Percentiles rank a stretch among this genome's conserved stretches.
phyloP scores from a whole-genome alignment of 495 filamentous ascomycete species.

The Podospora comata region DNA sequence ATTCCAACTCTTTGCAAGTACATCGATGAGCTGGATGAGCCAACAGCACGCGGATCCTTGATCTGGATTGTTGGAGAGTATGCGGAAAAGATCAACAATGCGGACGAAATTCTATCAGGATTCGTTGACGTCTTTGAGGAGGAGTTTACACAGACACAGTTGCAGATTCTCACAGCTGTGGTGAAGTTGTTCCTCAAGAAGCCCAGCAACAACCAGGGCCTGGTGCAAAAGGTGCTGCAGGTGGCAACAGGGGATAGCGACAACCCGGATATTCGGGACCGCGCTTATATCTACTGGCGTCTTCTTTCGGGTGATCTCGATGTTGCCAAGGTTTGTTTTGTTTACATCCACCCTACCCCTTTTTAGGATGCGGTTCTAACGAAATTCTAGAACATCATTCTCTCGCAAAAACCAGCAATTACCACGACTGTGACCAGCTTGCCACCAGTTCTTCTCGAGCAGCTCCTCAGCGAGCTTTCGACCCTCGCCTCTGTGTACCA shows the following conservation, averaged over 20 bases:
- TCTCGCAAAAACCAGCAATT: slow-evolving; percentile 92
- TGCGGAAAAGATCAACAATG: slow-evolving; percentile 97
- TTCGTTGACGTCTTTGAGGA: slow-evolving; percentile 91
- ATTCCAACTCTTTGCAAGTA: slow-evolving; percentile 95
- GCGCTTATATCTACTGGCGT: slow-evolving; percentile 98
- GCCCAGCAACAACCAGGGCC: slow-evolving; percentile 77
- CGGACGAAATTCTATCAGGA: slow-evolving; percentile 86
- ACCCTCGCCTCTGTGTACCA: slow-evolving; percentile 98
- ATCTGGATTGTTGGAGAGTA: slow-evolving; percentile 99
- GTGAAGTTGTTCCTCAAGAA: slow-evolving; percentile 98
- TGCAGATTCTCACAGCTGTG: slow-evolving; percentile 93
- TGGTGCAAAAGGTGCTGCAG: slow-evolving; percentile 92
- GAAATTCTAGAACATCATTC: slow-evolving; percentile 67
- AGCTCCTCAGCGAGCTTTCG: slow-evolving; percentile 85
- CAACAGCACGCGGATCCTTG: slow-evolving; percentile 82
- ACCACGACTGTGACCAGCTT: slow-evolving; percentile 87
- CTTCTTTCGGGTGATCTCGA: slow-evolving; percentile 89
- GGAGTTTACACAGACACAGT: slow-evolving; percentile 88
- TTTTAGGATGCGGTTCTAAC: slow-evolving; percentile 22
- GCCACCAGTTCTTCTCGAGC: slow-evolving; percentile 76
- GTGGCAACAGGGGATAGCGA: slow-evolving; percentile 90
- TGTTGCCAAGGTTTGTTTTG: slow-evolving; percentile 68
- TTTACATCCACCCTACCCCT: neutral
- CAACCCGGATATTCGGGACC: slow-evolving; percentile 94
- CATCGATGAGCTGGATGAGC: slow-evolving; percentile 95